phyloP scores from a whole-genome alignment of 805 yeast species.

The Candida montana region DNA sequence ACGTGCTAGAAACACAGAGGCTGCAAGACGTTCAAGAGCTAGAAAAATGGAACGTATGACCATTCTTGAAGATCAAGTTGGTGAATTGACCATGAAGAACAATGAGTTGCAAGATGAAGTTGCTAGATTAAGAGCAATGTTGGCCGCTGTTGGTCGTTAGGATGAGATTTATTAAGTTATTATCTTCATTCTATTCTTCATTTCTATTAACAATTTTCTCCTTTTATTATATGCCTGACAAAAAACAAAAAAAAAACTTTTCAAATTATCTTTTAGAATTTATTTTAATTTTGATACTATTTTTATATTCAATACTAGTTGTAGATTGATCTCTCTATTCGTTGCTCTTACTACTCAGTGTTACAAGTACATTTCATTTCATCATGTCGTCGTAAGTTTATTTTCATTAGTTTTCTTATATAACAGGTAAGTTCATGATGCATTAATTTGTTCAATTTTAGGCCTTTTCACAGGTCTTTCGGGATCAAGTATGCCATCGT shows the following conservation, averaged over 20 bases:
- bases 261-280: too few relatives aligned
- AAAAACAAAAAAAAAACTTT: not conserved
- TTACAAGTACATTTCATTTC: too few relatives aligned
- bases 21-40: conserved; percentile 93
- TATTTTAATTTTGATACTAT: not conserved
- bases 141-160: conserved; percentile 24
- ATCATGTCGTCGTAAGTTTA: too few relatives aligned
- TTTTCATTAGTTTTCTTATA: too few relatives aligned
- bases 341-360: too few relatives aligned
- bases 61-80: conserved; percentile 77
- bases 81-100: conserved; percentile 55
- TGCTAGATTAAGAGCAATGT: conserved; percentile 46
- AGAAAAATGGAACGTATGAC: conserved; percentile 84
- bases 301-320: too few relatives aligned
- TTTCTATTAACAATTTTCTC: not conserved
- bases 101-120: conserved; percentile 59
- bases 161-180: not conserved
- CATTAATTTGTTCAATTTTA: too few relatives aligned
- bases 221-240: not conserved
- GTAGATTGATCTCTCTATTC: too few relatives aligned
- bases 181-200: not conserved
- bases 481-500: too few relatives aligned
- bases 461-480: too few relatives aligned
- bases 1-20: conserved; percentile 94
- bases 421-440: too few relatives aligned